phyloP scores from a whole-genome alignment of 106 monocot genomes.

The Dendrobium nobile region DNA sequence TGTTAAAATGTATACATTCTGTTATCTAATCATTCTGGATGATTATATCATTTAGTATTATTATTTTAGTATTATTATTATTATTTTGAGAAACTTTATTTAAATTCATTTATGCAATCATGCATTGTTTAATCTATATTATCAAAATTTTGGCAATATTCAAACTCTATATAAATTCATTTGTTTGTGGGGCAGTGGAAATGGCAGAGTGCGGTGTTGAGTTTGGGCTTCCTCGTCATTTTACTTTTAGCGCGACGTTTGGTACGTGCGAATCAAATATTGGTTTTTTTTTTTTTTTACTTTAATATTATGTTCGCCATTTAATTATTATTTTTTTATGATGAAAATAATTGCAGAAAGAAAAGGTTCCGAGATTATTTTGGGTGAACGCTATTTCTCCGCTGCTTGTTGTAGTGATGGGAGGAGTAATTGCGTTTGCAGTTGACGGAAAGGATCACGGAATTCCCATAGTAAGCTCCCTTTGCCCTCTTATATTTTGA shows the following conservation, averaged over 20 bases:
- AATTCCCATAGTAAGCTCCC: conserved; percentile 51
- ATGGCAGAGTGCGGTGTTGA: conserved; percentile 72
- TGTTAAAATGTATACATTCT: too few species aligned
- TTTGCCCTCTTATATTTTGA: not conserved
- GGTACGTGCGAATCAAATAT: conserved; percentile 26
- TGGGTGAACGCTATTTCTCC: conserved; percentile 75
- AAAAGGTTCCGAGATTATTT: conserved; percentile 45
- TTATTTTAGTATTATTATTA: too few species aligned
- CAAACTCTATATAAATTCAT: not conserved
- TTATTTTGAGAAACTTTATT: too few species aligned
- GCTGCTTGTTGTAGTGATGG: conserved; percentile 49
- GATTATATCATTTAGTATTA: too few species aligned
- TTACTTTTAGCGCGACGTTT: conserved; percentile 38
- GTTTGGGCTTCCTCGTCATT: conserved; percentile 50
- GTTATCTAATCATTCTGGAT: too few species aligned
- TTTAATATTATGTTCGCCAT: not conserved
- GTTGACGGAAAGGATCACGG: conserved; percentile 56
- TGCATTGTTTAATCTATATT: not conserved
- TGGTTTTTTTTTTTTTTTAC: not conserved
- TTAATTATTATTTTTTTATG: not conserved
- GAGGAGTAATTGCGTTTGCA: conserved; percentile 48
- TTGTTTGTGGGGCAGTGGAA: conserved; percentile 43
- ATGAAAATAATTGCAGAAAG: conserved; percentile 33
- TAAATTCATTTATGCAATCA: too few species aligned
- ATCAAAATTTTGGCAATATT: too few species aligned